Conservation (phyloP, 768 basidiomycete species). For the Lyophyllum decastes region DNA sequence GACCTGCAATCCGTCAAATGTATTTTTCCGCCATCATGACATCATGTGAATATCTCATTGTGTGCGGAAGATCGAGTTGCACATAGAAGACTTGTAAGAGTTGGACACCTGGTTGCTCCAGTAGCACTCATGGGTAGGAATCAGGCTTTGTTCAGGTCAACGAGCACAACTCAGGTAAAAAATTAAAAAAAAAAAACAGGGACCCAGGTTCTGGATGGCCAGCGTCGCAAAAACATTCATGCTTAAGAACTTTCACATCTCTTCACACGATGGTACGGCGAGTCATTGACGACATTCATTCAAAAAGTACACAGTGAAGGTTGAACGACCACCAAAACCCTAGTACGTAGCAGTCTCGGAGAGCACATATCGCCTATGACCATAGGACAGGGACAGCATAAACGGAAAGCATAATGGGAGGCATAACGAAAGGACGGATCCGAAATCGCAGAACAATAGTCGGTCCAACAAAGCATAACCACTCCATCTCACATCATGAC, state of each 20-base stretch:
- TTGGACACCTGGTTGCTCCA: too few species aligned
- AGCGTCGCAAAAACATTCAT: too few species aligned
- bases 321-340: constrained; percentile 55
- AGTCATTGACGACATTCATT: constrained; percentile 16
- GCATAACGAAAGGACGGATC: constrained; percentile 53
- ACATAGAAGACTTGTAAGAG: too few species aligned
- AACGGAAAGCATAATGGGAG: constrained; percentile 33
- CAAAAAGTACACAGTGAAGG: constrained; percentile 10
- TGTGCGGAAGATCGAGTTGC: too few species aligned
- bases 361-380: constrained; percentile 21
- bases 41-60: background rate
- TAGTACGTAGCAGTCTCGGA: constrained; percentile 16
- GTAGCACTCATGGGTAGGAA: too few species aligned
- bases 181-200: too few species aligned
- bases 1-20: constrained; percentile 3
- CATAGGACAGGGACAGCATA: constrained; percentile 30
- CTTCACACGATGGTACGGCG: background rate
- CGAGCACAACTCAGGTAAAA: too few species aligned
- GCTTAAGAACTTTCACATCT: background rate
- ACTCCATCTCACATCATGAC: constrained; percentile 2
- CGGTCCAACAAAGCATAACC: constrained; percentile 28
- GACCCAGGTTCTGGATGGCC: too few species aligned
- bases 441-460: constrained; percentile 24
- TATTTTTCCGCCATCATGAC: background rate
- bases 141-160: too few species aligned